Evolutionary conservation across 2,329 filamentous ascomycete genomes (phyloP).

Genomic region (Cucurbitaria berberidis): DNA sequence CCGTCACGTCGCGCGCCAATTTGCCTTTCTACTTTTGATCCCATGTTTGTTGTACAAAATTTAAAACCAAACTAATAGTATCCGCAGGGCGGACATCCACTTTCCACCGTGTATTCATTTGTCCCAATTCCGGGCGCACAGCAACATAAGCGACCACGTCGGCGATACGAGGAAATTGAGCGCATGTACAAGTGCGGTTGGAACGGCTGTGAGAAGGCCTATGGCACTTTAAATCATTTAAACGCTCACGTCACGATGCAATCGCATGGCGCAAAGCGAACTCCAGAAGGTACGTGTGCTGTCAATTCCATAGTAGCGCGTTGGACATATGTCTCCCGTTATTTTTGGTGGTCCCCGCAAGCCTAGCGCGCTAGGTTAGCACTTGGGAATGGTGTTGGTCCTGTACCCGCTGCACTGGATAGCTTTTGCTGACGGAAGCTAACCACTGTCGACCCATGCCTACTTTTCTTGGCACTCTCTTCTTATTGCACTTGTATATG

Average conservation of each 20-base stretch:
- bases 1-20: neutral
- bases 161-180: constrained; percentile 97
- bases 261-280: constrained; percentile 90
- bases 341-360: constrained; percentile 37
- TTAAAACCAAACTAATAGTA: constrained; percentile 13
- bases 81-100: constrained; percentile 57
- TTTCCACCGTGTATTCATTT: constrained; percentile 92
- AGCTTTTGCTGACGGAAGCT: constrained; percentile 55
- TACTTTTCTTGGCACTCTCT: constrained; percentile 41
- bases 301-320: constrained; percentile 19
- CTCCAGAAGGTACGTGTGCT: constrained; percentile 83
- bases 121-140: constrained; percentile 96
- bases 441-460: constrained; percentile 48
- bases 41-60: neutral
- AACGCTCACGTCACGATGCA: constrained; percentile 99
- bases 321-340: constrained; percentile 15
- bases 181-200: constrained; percentile 99
- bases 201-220: constrained; percentile 98
- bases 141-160: constrained; percentile 92
- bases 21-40: neutral
- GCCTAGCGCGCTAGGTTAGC: constrained; percentile 41
- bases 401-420: constrained; percentile 58
- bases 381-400: constrained; percentile 51
- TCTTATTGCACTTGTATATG: constrained; percentile 30
- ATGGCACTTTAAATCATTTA: constrained; percentile 94